Percentiles rank a stretch among this genome's conserved stretches.
phyloP scores from a whole-genome alignment of 345 rosid genomes.

The Cardiospermum halicacabum region DNA sequence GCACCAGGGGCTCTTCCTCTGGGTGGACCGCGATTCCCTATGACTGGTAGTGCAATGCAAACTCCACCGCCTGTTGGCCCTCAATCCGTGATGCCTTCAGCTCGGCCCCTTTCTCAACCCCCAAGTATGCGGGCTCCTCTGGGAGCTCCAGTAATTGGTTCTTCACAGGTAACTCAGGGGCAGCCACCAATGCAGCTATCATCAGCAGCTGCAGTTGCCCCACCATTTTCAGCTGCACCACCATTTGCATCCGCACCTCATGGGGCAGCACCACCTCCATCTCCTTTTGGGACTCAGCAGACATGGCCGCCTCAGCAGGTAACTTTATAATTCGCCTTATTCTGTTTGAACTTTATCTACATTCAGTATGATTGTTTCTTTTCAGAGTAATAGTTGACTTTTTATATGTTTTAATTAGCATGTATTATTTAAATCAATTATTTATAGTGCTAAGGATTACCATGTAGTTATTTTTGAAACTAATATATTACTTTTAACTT shows the following conservation, averaged over 20 bases:
- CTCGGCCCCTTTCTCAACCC: slow-evolving; percentile 38
- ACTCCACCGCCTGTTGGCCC: slow-evolving; percentile 38
- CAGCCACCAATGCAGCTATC: slow-evolving; percentile 38
- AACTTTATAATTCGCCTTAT: background rate
- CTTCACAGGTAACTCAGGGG: slow-evolving; percentile 37
- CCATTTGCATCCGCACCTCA: slow-evolving; percentile 41
- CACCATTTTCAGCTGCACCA: slow-evolving; percentile 41
- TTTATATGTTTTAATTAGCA: background rate
- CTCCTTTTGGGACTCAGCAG: slow-evolving; percentile 69
- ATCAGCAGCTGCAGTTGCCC: slow-evolving; percentile 40
- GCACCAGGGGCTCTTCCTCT: slow-evolving; percentile 3
- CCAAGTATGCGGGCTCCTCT: slow-evolving; percentile 39
- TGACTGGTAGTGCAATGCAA: slow-evolving; percentile 27
- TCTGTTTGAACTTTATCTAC: background rate
- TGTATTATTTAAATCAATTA: background rate
- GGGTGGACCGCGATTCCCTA: slow-evolving; percentile 40
- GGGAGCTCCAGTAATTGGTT: slow-evolving; percentile 34
- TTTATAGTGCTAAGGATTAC: background rate
- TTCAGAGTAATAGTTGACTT: background rate
- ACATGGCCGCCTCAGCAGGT: slow-evolving; percentile 47
- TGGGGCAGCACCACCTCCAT: slow-evolving; percentile 29
- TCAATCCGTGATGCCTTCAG: slow-evolving; percentile 37
- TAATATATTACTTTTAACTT: background rate
- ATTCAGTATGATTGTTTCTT: background rate
- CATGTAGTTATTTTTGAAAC: background rate